A percentile compares a stretch with the other conserved stretches of the same genome.
Evolutionary conservation across 2,329 filamentous ascomycete genomes (phyloP).

Genomic region (Sclerotinia trifoliorum): DNA sequence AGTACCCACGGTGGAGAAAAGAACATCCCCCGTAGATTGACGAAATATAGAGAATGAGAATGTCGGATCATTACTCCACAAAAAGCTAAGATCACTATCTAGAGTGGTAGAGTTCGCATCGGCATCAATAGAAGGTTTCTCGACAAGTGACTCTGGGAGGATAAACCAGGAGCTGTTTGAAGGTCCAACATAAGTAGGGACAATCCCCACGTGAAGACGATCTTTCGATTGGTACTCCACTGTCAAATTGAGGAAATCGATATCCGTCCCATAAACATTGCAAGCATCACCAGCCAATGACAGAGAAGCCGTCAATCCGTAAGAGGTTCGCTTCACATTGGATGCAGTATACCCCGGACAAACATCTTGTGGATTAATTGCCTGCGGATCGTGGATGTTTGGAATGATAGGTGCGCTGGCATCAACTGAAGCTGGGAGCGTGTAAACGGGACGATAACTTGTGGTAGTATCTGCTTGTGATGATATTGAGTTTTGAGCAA

Average conservation of each 20-base stretch:
- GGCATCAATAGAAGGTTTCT: constrained; percentile 40
- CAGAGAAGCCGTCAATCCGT: constrained; percentile 67
- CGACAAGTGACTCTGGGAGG: constrained; percentile 61
- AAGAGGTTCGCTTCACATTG: constrained; percentile 53
- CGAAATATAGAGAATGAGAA: constrained; percentile 68
- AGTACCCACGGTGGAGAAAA: constrained; percentile 65
- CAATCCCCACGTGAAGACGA: constrained; percentile 68
- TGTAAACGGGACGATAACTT: constrained; percentile 42
- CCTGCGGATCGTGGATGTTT: constrained; percentile 63
- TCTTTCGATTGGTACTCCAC: constrained; percentile 67
- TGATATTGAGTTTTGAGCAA: constrained; percentile 27
- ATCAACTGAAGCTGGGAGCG: constrained; percentile 48
- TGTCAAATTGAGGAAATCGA: constrained; percentile 63
- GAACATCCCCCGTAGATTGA: constrained; percentile 58
- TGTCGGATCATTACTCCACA: constrained; percentile 54
- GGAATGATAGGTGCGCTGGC: constrained; percentile 52
- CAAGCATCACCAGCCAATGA: constrained; percentile 67
- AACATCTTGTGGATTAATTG: constrained; percentile 50
- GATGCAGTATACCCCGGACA: constrained; percentile 70
- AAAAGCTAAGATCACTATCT: constrained; percentile 54
- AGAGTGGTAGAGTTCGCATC: constrained; percentile 44
- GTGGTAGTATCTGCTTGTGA: constrained; percentile 24
- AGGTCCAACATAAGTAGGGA: constrained; percentile 59
- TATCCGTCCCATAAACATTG: constrained; percentile 75
- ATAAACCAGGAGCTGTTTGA: constrained; percentile 67